A percentile compares a stretch with the other conserved stretches of the same genome.
These are phyloP conservation scores for Glycine soja DNA, from an alignment of 306 rosid genomes.

Conservation along the genomic window DNA sequence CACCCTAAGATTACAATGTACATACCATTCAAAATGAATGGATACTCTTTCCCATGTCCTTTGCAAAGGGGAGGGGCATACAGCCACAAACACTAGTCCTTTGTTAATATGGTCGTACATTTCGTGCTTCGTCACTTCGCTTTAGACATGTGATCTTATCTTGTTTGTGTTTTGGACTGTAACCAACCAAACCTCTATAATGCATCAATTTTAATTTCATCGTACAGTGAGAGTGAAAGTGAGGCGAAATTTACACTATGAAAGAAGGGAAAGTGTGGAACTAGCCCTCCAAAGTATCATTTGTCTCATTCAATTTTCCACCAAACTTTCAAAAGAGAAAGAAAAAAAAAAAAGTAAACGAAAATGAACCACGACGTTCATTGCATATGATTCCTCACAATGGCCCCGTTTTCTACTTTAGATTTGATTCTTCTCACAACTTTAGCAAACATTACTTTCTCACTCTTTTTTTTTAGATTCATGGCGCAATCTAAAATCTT, in stretches of 20 bases:
- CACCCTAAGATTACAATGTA: neutral
- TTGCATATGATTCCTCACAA: conserved; percentile 24
- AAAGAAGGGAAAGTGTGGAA: neutral
- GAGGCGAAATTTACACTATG: neutral
- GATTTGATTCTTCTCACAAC: neutral
- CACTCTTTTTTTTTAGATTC: neutral
- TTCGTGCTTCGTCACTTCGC: conserved; percentile 2
- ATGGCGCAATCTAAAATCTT: neutral
- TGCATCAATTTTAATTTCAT: neutral
- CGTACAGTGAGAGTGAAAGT: conserved; percentile 5
- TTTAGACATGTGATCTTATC: conserved; percentile 36
- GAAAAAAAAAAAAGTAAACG: neutral
- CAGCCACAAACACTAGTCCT: neutral
- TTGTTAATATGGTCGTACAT: neutral
- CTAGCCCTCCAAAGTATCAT: neutral
- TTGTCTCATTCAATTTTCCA: neutral
- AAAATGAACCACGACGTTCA: neutral
- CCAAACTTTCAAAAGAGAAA: neutral
- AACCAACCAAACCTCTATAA: conserved; percentile 27
- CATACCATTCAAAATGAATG: conserved; percentile 7
- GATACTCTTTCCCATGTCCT: neutral
- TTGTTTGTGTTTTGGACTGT: neutral
- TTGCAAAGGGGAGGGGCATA: too few species aligned
- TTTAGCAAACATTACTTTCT: neutral
- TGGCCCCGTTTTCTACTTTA: neutral